Percentiles rank a stretch among this genome's conserved stretches.
Conservation (phyloP, 345 rosid species). For the Linum tenue region DNA sequence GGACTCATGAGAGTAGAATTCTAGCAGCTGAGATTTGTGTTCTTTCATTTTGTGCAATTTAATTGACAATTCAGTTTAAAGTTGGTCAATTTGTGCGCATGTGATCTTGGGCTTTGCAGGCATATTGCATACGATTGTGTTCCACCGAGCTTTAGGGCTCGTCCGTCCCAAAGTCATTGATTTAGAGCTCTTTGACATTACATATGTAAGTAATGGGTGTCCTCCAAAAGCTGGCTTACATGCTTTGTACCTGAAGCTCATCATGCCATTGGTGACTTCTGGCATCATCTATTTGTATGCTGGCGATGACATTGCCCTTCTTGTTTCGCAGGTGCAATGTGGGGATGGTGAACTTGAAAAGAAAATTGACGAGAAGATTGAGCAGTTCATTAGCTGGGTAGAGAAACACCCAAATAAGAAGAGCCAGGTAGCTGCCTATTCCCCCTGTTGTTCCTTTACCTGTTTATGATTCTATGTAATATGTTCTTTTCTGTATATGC, state of each 20-base stretch:
- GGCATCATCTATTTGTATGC: not conserved
- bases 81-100: not conserved
- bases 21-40: not conserved
- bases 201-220: conserved; percentile 48
- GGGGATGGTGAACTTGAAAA: conserved; percentile 80
- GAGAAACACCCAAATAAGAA: conserved; percentile 95
- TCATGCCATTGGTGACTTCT: too few species aligned
- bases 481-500: too few species aligned
- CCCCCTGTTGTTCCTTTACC: too few species aligned
- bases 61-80: not conserved
- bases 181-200: conserved; percentile 77
- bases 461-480: too few species aligned
- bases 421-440: conserved; percentile 44
- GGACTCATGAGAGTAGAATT: not conserved
- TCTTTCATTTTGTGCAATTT: too few species aligned
- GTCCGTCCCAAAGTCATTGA: conserved; percentile 89
- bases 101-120: conserved; percentile 35
- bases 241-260: too few species aligned
- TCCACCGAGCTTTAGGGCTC: conserved; percentile 89
- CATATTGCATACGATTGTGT: conserved; percentile 75
- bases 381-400: conserved; percentile 76
- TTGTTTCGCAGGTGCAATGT: conserved; percentile 59
- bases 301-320: conserved; percentile 1
- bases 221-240: too few species aligned
- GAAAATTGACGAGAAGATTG: conserved; percentile 91